Evolutionary conservation across 371 early-diverging fungal genomes (phyloP).

Genomic region (Syncephalastrum racemosum): DNA sequence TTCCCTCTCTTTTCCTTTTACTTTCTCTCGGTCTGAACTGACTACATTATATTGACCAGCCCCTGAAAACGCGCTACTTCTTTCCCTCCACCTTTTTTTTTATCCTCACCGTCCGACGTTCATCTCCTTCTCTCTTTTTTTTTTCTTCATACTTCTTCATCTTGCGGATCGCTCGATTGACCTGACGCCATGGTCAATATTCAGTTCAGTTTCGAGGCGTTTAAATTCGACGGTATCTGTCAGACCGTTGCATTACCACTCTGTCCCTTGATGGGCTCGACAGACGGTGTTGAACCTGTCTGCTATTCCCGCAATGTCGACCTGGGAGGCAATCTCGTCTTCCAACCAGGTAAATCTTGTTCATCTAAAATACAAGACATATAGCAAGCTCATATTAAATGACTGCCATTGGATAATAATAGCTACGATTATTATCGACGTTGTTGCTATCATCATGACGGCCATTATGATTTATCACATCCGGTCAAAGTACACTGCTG

Average conservation of each 20-base stretch:
- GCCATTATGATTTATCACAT: conserved; percentile 97
- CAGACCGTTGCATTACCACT: conserved; percentile 77
- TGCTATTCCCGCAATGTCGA: conserved; percentile 95
- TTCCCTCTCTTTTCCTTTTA: no score
- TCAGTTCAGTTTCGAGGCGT: conserved; percentile 66
- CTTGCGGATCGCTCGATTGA: neutral
- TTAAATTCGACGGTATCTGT: conserved; percentile 87
- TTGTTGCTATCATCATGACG: conserved; percentile 94
- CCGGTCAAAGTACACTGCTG: conserved; percentile 95
- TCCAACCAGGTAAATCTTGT: conserved; percentile 78
- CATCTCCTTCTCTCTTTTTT: conserved; percentile 15
- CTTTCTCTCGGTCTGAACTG: no score
- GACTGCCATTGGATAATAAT: conserved; percentile 2
- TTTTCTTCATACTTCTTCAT: conserved; percentile 5
- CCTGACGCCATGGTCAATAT: conserved; percentile 36
- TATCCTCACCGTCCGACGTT: conserved; percentile 8
- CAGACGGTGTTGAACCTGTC: conserved; percentile 79
- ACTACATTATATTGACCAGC: no score
- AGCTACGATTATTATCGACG: conserved; percentile 85
- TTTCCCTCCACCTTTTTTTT: conserved; percentile 1
- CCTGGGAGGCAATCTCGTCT: conserved; percentile 73
- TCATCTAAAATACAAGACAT: neutral
- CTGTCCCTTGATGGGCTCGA: conserved; percentile 84
- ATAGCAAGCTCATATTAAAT: neutral
- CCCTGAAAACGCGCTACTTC: no score